These are phyloP conservation scores for Oryza officinalis DNA, from an alignment of 176 grass and related monocot genomes.

Conservation along the genomic window DNA sequence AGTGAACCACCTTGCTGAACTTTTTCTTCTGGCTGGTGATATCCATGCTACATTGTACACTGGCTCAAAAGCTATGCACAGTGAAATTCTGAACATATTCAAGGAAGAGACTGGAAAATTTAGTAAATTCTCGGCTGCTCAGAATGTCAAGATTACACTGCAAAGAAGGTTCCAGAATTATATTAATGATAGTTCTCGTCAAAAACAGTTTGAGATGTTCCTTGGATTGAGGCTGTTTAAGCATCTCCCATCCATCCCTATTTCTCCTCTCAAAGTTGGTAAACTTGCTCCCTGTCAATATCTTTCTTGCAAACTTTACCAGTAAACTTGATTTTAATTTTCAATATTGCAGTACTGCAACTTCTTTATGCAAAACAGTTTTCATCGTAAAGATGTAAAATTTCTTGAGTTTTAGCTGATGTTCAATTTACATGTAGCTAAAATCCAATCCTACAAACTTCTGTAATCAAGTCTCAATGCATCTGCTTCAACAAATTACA, in stretches of 20 bases:
- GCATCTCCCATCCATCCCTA: conserved; percentile 86
- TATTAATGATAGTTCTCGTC: conserved; percentile 84
- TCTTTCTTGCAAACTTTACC: conserved; percentile 23
- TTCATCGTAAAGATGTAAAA: background rate
- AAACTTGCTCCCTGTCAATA: conserved; percentile 34
- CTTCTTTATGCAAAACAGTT: conserved; percentile 15
- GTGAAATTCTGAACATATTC: conserved; percentile 97
- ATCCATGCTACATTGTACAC: conserved; percentile 99
- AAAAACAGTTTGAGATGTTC: conserved; percentile 99
- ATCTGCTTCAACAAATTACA: conserved; percentile 2
- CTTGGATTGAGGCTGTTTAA: conserved; percentile 96
- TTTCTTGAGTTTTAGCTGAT: conserved; percentile 2
- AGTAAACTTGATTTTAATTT: conserved; percentile 32
- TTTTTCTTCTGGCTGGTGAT: conserved; percentile 95
- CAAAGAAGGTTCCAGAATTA: conserved; percentile 92
- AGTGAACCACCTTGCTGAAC: conserved; percentile 86
- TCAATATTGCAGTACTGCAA: background rate
- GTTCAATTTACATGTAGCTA: background rate
- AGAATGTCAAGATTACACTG: conserved; percentile 93
- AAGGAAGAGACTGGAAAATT: conserved; percentile 90
- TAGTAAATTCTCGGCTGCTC: conserved; percentile 90
- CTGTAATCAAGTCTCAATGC: background rate
- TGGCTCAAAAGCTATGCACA: conserved; percentile 99
- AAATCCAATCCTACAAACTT: background rate
- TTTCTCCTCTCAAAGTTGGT: conserved; percentile 88